These are phyloP conservation scores for Exidia glandulosa DNA, from an alignment of 768 basidiomycete genomes.

Conservation along the genomic window DNA sequence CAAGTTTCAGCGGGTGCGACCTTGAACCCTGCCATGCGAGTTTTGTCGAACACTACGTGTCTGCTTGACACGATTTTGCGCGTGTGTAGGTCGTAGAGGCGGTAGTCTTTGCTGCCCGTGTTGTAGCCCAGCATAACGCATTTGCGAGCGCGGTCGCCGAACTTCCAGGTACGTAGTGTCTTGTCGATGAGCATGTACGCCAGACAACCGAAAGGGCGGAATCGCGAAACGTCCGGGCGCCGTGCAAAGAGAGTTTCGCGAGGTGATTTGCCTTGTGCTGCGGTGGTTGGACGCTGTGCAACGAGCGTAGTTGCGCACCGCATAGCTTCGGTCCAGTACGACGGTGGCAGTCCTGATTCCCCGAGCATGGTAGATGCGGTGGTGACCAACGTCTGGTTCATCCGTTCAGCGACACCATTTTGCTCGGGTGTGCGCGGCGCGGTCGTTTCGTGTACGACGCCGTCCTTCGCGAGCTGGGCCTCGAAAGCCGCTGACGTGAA, in stretches of 20 bases:
- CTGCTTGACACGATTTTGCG: not conserved
- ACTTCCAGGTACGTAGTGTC: not conserved
- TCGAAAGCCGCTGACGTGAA: not conserved
- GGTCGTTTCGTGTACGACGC: not conserved
- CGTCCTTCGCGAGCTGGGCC: not conserved
- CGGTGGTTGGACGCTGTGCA: conserved; percentile 10
- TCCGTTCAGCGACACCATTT: conserved; percentile 14
- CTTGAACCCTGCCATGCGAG: not conserved
- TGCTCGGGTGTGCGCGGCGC: conserved; percentile 13
- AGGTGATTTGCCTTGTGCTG: not conserved
- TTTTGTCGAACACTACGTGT: not conserved
- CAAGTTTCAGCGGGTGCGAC: not conserved
- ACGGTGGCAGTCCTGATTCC: conserved; percentile 2
- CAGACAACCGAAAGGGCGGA: not conserved
- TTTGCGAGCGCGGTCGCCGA: not conserved
- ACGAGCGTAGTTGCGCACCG: conserved; percentile 12
- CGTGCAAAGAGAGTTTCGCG: not conserved
- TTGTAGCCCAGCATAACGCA: not conserved
- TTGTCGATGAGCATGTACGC: not conserved
- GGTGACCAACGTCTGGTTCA: conserved; percentile 11
- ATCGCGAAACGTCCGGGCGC: not conserved
- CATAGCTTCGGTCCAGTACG: conserved; percentile 14
- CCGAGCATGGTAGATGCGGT: conserved; percentile 7
- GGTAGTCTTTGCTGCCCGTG: not conserved
- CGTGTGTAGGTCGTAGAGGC: not conserved